phyloP scores from a whole-genome alignment of 441 rosid species.

The Isatis lusitanica region DNA sequence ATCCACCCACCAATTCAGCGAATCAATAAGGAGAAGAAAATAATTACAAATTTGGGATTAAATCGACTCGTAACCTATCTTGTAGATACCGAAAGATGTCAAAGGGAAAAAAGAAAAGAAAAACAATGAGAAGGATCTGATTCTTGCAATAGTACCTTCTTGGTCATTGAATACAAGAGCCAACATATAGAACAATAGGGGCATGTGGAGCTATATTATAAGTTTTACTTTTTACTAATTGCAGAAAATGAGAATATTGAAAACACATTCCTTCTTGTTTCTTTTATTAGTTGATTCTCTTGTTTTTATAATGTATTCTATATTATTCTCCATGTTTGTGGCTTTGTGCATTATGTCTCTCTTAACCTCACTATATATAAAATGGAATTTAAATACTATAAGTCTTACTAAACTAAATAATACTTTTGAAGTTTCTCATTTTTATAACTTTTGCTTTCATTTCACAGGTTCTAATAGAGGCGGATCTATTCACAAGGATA shows the following conservation, averaged over 20 bases:
- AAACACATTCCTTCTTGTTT: constrained; percentile 7
- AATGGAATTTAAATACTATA: neutral
- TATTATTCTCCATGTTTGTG: constrained; percentile 11
- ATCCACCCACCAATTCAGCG: neutral
- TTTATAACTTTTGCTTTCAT: no score
- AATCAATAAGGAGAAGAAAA: neutral
- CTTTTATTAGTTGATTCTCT: constrained; percentile 27
- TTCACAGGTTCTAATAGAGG: no score
- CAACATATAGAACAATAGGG: constrained; percentile 26
- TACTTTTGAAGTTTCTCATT: neutral
- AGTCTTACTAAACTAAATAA: neutral
- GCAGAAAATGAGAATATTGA: constrained; percentile 20
- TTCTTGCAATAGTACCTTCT: constrained; percentile 27
- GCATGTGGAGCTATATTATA: constrained; percentile 29
- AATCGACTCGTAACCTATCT: neutral
- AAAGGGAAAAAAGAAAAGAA: neutral
- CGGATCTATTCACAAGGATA: no score
- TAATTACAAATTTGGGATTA: neutral
- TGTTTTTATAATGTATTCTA: neutral
- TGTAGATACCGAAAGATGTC: neutral
- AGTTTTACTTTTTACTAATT: constrained; percentile 15
- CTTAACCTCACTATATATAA: neutral
- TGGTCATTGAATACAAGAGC: constrained; percentile 24
- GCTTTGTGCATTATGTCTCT: constrained; percentile 1
- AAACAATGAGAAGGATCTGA: constrained; percentile 1